Conservation (phyloP, 768 basidiomycete genomes). For the Lentinula edodes region DNA sequence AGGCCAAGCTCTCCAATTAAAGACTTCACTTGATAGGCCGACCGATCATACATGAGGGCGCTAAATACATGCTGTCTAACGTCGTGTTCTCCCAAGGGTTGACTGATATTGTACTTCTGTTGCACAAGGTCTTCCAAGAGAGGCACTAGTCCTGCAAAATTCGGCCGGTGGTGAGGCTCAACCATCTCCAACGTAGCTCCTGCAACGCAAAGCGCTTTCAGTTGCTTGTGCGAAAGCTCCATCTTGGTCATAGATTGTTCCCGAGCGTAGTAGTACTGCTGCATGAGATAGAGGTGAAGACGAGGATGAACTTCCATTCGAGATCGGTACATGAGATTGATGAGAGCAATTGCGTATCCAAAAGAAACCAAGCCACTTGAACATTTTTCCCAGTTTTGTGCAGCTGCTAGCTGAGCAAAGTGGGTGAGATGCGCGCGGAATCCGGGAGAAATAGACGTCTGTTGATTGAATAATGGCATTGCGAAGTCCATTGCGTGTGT, state of each 20-base stretch:
- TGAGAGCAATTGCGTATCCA: background rate
- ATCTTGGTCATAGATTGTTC: background rate
- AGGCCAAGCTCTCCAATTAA: background rate
- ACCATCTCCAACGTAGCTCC: background rate
- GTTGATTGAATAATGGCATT: background rate
- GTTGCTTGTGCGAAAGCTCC: background rate
- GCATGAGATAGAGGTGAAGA: background rate
- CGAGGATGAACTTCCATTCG: background rate
- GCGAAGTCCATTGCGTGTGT: background rate
- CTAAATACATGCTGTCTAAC: background rate
- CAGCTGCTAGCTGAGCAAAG: background rate
- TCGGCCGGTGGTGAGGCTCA: background rate
- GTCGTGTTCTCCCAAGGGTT: background rate
- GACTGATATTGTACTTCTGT: conserved; percentile 3
- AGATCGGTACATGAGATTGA: background rate
- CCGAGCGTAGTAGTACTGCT: background rate
- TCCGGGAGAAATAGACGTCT: background rate
- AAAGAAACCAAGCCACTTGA: background rate
- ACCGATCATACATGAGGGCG: background rate
- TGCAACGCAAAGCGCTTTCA: background rate
- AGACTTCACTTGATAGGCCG: background rate
- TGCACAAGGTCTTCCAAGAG: conserved; percentile 36
- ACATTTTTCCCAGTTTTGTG: background rate
- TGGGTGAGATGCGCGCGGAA: background rate
- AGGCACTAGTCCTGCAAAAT: conserved; percentile 26